Conservation (phyloP, 257 asterid species). For the Gentiana dahurica region DNA sequence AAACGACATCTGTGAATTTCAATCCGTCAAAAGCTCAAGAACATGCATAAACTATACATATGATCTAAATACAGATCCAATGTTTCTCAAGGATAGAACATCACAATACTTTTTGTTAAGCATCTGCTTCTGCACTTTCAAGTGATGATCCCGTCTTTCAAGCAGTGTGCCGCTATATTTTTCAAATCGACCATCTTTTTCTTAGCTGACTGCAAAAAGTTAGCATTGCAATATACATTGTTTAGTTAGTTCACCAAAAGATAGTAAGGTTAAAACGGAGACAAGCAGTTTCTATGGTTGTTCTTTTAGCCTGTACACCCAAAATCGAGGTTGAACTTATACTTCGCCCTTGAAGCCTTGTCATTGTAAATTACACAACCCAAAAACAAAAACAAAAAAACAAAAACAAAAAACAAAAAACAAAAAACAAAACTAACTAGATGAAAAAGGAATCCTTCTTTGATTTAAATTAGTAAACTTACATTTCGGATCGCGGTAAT, state of each 20-base stretch:
- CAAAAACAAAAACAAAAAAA: not conserved
- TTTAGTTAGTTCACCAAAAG: constrained; percentile 3
- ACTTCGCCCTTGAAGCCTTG: not conserved
- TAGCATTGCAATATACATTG: not conserved
- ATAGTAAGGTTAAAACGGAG: not conserved
- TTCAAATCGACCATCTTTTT: constrained; percentile 72
- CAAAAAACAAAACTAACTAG: constrained; percentile 1
- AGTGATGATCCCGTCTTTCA: constrained; percentile 32
- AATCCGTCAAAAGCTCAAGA: no score
- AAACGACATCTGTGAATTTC: no score
- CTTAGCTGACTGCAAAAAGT: constrained; percentile 52
- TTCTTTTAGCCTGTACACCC: not conserved
- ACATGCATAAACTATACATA: no score
- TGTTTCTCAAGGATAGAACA: no score
- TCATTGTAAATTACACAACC: not conserved
- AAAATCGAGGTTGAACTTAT: not conserved
- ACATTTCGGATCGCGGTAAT: constrained; percentile 55
- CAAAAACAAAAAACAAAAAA: not conserved
- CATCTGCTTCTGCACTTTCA: constrained; percentile 15
- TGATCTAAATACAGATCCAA: no score
- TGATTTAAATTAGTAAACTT: constrained; percentile 21
- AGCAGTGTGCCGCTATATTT: constrained; percentile 45
- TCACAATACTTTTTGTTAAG: no score
- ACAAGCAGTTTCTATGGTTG: not conserved
- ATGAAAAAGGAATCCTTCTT: constrained; percentile 1